Evolutionary conservation across 75 land plant genomes (phyloP), one percentile per base, ranked within the genome.

Genomic region (Pinus taeda): DNA sequence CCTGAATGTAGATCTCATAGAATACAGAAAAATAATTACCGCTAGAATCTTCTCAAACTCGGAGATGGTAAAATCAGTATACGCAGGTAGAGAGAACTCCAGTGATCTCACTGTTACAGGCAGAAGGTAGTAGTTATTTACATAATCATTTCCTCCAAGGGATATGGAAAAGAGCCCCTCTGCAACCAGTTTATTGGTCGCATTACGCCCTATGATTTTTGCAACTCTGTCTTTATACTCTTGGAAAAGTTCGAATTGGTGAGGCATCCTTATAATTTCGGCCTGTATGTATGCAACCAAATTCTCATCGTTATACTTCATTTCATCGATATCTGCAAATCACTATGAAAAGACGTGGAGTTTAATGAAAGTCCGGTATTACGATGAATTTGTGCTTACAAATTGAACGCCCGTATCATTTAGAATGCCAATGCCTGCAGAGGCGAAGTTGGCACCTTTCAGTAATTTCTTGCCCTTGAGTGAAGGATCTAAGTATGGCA

Each of bases 111-210:
- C 74, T 0, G 93, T 88, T 70, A 63, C 81, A 3, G 91, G 84
- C 15, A 86, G 71, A 76, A 92, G 69, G 70, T 78, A 90, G 80
- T 94, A 94, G 83, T 94, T 94, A 88, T 90, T 88, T 57, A 93
- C 88, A 70, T 90, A 91, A 78, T 93, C 96, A 29, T 93, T 93
- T 71, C 86, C 85, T 36, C 91, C 91, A 15, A 89, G 76, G 49
- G 82, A 74, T 24, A 89, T 72, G 3, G 87, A 84, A 5, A 86
- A 63, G 1, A 89, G 76, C 0, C 87, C 88, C 9, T 78, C 58
- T 26, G 77, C 80, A 55, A 93, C 84, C 0, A 89, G 77, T 56
- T 45, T 58, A 42, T 64, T 18, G 15, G 90, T 59, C 39, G 60
- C 60, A 12, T 60, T 80, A 1, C 57, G 17, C 30, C 96, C 96